Evolutionary conservation across 2,329 filamentous ascomycete genomes (phyloP).

Genomic region (Colletotrichum melonis): DNA sequence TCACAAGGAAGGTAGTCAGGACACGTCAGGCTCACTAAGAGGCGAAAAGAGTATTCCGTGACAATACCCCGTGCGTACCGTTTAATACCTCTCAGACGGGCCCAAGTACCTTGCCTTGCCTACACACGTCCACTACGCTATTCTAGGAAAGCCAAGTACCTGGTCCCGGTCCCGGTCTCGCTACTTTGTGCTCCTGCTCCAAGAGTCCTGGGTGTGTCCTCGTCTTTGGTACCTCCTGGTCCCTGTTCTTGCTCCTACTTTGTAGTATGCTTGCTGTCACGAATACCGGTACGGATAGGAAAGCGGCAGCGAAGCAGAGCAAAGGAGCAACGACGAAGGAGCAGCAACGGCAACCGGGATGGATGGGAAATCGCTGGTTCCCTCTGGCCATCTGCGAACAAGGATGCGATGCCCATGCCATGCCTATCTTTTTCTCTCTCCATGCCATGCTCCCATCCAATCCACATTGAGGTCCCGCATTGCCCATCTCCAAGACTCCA

Average conservation of each 20-base stretch:
- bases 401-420: slow-evolving; percentile 27
- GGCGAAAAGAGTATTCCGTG: background rate
- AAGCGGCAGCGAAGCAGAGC: background rate
- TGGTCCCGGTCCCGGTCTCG: slow-evolving; percentile 4
- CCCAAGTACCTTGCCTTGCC: background rate
- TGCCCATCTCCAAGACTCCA: slow-evolving; percentile 16
- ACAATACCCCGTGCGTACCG: background rate
- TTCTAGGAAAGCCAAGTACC: slow-evolving; percentile 11
- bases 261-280: background rate
- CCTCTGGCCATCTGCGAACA: slow-evolving; percentile 2
- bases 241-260: background rate
- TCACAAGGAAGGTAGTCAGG: background rate
- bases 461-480: slow-evolving; percentile 8
- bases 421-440: slow-evolving; percentile 27
- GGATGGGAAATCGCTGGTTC: slow-evolving; percentile 20
- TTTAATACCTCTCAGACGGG: background rate
- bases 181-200: background rate
- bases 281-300: background rate
- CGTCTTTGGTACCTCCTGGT: background rate
- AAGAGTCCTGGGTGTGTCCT: background rate
- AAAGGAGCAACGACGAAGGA: background rate
- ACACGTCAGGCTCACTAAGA: background rate
- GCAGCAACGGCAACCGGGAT: slow-evolving; percentile 6
- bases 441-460: slow-evolving; percentile 20
- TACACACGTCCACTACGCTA: background rate